phyloP scores from a whole-genome alignment of 2,329 filamentous ascomycete species.

The Endocalyx cinctus region DNA sequence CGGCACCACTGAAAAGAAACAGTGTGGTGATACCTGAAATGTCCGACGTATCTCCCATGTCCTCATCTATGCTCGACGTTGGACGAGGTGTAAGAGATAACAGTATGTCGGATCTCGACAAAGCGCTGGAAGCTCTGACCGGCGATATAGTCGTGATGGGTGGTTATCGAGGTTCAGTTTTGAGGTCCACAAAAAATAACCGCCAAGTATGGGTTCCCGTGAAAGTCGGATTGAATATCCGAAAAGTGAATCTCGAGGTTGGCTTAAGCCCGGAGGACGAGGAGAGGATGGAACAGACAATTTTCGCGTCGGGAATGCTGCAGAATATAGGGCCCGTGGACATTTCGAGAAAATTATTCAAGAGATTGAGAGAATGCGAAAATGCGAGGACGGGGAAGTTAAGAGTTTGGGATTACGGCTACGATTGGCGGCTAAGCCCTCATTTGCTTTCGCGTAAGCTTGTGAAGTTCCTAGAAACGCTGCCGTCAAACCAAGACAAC shows the following conservation, averaged over 20 bases:
- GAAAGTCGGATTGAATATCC: slow-evolving; percentile 85
- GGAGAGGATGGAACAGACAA: slow-evolving; percentile 73
- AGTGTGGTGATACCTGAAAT: slow-evolving; percentile 18
- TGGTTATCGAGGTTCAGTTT: slow-evolving; percentile 84
- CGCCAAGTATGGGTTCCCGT: slow-evolving; percentile 93
- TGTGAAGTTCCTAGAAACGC: slow-evolving; percentile 64
- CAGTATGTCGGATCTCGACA: slow-evolving; percentile 40
- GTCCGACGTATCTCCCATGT: slow-evolving; percentile 8
- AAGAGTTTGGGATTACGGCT: slow-evolving; percentile 84
- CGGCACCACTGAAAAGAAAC: slow-evolving; percentile 24
- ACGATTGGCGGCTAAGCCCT: slow-evolving; percentile 90
- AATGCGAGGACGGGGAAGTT: slow-evolving; percentile 69
- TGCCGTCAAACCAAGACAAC: slow-evolving; percentile 68
- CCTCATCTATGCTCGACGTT: slow-evolving; percentile 11
- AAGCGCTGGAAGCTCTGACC: slow-evolving; percentile 60
- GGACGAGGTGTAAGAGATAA: slow-evolving; percentile 19
- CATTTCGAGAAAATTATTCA: slow-evolving; percentile 77
- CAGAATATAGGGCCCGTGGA: slow-evolving; percentile 88
- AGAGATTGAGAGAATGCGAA: slow-evolving; percentile 67
- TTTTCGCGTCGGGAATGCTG: slow-evolving; percentile 84
- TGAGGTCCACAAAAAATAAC: slow-evolving; percentile 76
- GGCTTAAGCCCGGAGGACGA: slow-evolving; percentile 79
- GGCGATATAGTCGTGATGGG: slow-evolving; percentile 87
- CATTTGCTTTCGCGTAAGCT: slow-evolving; percentile 67
- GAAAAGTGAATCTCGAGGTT: slow-evolving; percentile 87